Conservation (phyloP, 2,329 filamentous ascomycete genomes). For the Botrytis byssoidea region DNA sequence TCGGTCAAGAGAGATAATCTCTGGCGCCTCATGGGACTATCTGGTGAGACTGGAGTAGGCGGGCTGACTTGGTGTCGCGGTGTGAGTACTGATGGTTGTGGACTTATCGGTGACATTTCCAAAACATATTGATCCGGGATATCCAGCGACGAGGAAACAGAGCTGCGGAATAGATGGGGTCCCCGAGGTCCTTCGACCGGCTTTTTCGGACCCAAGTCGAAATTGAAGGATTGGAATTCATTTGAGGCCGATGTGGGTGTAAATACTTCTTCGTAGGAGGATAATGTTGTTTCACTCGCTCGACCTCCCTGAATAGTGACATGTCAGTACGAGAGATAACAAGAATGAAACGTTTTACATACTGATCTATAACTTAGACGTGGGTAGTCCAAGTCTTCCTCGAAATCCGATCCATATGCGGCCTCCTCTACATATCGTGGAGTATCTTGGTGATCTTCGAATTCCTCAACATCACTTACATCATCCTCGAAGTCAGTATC, state of each 20-base stretch:
- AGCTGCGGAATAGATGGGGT: constrained; percentile 81
- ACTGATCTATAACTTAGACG: constrained; percentile 71
- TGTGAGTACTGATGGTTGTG: constrained; percentile 51
- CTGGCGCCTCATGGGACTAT: constrained; percentile 5
- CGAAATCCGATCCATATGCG: constrained; percentile 18
- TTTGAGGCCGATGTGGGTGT: constrained; percentile 67
- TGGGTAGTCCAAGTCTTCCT: constrained; percentile 56
- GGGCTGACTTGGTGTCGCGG: constrained; percentile 33
- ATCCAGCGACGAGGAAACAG: constrained; percentile 55
- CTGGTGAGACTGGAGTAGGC: constrained; percentile 14
- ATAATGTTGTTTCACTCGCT: constrained; percentile 80
- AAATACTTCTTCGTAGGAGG: constrained; percentile 78
- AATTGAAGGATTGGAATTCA: constrained; percentile 59
- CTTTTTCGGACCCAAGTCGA: constrained; percentile 57
- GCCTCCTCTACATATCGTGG: constrained; percentile 17
- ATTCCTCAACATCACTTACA: constrained; percentile 47
- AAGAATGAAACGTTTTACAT: constrained; percentile 41
- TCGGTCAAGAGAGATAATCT: constrained; percentile 42
- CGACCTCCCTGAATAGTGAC: constrained; percentile 55
- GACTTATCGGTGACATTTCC: constrained; percentile 71
- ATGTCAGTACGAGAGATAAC: constrained; percentile 26
- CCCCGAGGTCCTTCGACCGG: constrained; percentile 77
- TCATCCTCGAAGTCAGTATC: constrained; percentile 73
- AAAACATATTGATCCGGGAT: constrained; percentile 54
- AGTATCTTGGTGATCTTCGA: constrained; percentile 10